Base-by-base conservation (phyloP, 1,139 yeast species). In the Suhomyces coccinellae region DNA sequence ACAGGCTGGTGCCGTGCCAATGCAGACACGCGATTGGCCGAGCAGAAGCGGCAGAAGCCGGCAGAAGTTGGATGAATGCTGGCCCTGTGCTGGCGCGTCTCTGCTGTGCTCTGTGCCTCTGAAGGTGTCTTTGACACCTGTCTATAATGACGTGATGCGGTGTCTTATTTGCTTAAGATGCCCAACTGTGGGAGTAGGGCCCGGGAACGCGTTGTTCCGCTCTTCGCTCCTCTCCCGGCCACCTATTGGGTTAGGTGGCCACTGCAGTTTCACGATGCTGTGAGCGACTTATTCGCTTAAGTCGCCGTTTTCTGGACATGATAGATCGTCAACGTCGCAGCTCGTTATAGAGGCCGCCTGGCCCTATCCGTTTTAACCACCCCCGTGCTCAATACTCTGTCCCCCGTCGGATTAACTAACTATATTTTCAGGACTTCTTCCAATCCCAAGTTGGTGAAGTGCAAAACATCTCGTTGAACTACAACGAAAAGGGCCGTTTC, bases 381-480 rank as follows among this genome's bases (percentile, higher is more conserved):
- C 16, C 29, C 13, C 37, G 40, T 32, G 40, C 32, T 33, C 45
- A 48, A 6, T 20, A 36, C 27, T 28, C 28, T 20, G 8, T 20
- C 24, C 24, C 29, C 34, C 12, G 20, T 22, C 26, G 38, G 33
- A 33, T 35, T 41, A 50, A 60, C 64, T 58, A 61, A 62, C 65
- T 55, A 39, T 40, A 40, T 36, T 46, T 41, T 33, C 75, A 89
- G 96, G 96, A 89, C 70, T 93, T 89, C 70, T 90, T 93, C 69
- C 80, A 83, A 61, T 78, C 87, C 49, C 90, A 87, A 70, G 81
- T 93, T 58, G 99, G 99, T 57, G 89, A 91, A 55, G 89, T 93
- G 56, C 74, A 74, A 54, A 76, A 77, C 53, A 84, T 88, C 62
- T 75, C 81, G 46, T 79, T 91, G 61, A 78, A 85, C 54, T 93